These are phyloP conservation scores for Groenewaldozyma auringiensis DNA, from an alignment of 1,139 yeast genomes.

Conservation along the genomic window DNA sequence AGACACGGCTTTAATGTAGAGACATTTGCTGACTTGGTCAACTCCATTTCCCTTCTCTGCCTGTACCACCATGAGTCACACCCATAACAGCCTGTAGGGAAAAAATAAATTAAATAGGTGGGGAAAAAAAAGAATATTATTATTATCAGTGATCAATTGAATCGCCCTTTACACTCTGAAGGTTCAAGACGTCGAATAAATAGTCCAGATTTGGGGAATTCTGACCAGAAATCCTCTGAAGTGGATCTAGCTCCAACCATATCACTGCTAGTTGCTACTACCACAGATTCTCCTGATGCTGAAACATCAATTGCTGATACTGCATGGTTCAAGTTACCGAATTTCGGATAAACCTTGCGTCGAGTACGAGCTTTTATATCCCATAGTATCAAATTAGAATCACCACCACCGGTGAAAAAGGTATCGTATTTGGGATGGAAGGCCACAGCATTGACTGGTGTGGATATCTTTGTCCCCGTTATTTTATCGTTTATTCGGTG, in stretches of 20 bases:
- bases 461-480: conserved; percentile 53
- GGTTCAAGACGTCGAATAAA: conserved; percentile 15
- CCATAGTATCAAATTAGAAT: conserved; percentile 73
- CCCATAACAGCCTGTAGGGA: too few species aligned
- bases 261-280: conserved; percentile 39
- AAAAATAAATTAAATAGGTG: too few species aligned
- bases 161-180: conserved; percentile 18
- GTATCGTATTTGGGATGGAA: conserved; percentile 44
- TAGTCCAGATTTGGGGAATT: conserved; percentile 15
- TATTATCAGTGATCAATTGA: conserved; percentile 16
- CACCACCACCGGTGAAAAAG: conserved; percentile 74
- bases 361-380: conserved; percentile 57
- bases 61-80: too few species aligned
- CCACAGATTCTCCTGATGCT: conserved; percentile 35
- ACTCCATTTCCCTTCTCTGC: too few species aligned
- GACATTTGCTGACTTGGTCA: too few species aligned
- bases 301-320: conserved; percentile 46
- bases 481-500: conserved; percentile 48
- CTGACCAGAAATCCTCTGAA: conserved; percentile 18
- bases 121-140: too few species aligned
- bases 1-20: too few species aligned
- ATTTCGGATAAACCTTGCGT: conserved; percentile 48
- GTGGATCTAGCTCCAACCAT: conserved; percentile 17
- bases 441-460: conserved; percentile 64
- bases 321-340: conserved; percentile 41